Percentiles rank a stretch among this genome's conserved stretches.
phyloP scores from a whole-genome alignment of 805 yeast genomes.

The Teunomyces aglyptinius region DNA sequence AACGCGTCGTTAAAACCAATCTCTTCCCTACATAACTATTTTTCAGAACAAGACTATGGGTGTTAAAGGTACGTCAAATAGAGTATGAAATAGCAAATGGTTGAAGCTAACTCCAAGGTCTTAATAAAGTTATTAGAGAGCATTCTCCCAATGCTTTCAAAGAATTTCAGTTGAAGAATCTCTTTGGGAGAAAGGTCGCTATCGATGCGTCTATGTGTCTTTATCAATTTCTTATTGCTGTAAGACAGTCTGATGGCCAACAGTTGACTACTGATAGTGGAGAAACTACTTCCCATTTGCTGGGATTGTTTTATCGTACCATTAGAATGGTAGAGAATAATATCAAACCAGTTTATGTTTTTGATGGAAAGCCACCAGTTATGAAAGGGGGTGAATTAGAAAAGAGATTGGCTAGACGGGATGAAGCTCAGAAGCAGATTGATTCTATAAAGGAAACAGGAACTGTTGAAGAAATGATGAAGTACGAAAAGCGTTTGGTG shows the following conservation, averaged over 20 bases:
- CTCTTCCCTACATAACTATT: neutral
- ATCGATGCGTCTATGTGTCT: conserved; percentile 96
- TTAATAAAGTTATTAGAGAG: conserved; percentile 82
- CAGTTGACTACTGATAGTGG: conserved; percentile 86
- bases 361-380: conserved; percentile 97
- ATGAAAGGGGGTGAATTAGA: conserved; percentile 90
- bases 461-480: conserved; percentile 69
- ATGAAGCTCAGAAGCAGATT: conserved; percentile 75
- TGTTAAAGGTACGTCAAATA: conserved; percentile 24
- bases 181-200: conserved; percentile 95
- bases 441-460: conserved; percentile 79
- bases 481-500: conserved; percentile 83
- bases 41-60: conserved; percentile 18
- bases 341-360: conserved; percentile 94
- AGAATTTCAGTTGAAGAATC: conserved; percentile 75
- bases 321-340: conserved; percentile 86
- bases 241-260: conserved; percentile 95
- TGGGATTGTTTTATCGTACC: conserved; percentile 96
- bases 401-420: conserved; percentile 76
- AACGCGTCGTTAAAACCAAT: neutral
- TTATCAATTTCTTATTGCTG: conserved; percentile 94
- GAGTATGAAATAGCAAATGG: neutral
- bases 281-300: conserved; percentile 86
- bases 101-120: conserved; percentile 47
- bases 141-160: conserved; percentile 83